These are phyloP conservation scores for Colletotrichum noveboracense DNA, from an alignment of 2,329 filamentous ascomycete species.

Conservation along the genomic window DNA sequence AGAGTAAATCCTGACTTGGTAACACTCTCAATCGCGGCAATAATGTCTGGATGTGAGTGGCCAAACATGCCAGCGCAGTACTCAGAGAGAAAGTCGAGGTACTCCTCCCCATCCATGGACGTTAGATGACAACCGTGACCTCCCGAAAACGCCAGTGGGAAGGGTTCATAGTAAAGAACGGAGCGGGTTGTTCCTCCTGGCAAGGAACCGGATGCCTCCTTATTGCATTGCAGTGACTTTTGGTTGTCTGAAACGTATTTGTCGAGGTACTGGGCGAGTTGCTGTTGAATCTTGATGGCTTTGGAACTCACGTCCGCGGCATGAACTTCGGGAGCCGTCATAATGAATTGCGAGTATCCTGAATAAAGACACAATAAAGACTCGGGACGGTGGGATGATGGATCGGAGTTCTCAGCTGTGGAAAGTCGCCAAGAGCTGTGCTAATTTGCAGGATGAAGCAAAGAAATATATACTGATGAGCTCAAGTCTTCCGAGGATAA, in stretches of 20 bases:
- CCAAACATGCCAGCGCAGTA: slow-evolving; percentile 71
- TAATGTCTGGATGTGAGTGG: slow-evolving; percentile 64
- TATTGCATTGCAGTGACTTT: slow-evolving; percentile 42
- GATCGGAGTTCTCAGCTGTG: neutral
- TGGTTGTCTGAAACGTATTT: slow-evolving; percentile 33
- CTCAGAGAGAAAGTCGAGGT: slow-evolving; percentile 67
- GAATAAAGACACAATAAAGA: neutral
- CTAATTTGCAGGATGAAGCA: neutral
- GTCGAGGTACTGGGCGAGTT: neutral
- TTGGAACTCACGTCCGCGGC: too few species aligned
- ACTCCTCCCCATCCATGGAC: slow-evolving; percentile 49
- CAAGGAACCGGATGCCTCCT: slow-evolving; percentile 36
- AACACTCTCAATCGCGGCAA: slow-evolving; percentile 49
- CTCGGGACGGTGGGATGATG: neutral
- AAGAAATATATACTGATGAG: neutral
- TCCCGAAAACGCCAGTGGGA: slow-evolving; percentile 46
- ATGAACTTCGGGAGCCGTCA: neutral
- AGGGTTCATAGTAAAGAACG: slow-evolving; percentile 47
- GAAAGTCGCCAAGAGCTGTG: neutral
- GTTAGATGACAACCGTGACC: slow-evolving; percentile 39
- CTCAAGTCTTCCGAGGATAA: neutral
- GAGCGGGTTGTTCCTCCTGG: slow-evolving; percentile 54
- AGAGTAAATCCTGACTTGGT: slow-evolving; percentile 58
- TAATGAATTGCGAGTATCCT: neutral
- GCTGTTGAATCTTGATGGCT: neutral